These are phyloP conservation scores for Herpetomonas tarakana DNA, from an alignment of 208 protist genomes.

Conservation along the genomic window DNA sequence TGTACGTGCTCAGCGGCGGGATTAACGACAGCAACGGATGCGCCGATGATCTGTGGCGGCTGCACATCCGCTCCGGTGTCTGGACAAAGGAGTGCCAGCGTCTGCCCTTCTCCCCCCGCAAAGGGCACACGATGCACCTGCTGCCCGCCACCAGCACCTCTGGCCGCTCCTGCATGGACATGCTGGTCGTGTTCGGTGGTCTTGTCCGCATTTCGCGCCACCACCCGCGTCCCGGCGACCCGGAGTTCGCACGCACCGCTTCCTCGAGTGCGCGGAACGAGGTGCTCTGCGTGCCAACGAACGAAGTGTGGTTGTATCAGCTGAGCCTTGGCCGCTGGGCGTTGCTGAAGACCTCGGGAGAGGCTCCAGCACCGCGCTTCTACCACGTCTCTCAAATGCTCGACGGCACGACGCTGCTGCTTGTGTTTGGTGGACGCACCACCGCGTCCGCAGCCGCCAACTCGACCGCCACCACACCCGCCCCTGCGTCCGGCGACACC, in stretches of 20 bases:
- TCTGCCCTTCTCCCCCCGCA: constrained; percentile 38
- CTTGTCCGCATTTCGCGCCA: constrained; percentile 16
- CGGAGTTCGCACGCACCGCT: constrained; percentile 10
- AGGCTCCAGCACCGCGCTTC: constrained; percentile 31
- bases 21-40: constrained; percentile 19
- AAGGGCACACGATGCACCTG: constrained; percentile 46
- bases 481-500: not conserved
- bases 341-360: constrained; percentile 31
- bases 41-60: constrained; percentile 40
- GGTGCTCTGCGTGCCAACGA: constrained; percentile 18
- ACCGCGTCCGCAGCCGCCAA: constrained; percentile 3
- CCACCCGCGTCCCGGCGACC: constrained; percentile 20
- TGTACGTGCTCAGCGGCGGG: constrained; percentile 49
- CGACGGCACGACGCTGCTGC: constrained; percentile 32
- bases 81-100: constrained; percentile 20
- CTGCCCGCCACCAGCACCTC: constrained; percentile 28
- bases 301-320: constrained; percentile 34
- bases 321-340: constrained; percentile 25
- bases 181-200: constrained; percentile 48
- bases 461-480: not conserved
- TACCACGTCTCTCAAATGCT: constrained; percentile 44
- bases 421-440: constrained; percentile 56
- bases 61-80: constrained; percentile 12
- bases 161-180: constrained; percentile 23
- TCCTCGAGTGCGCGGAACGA: constrained; percentile 1